Evolutionary conservation across 2,329 filamentous ascomycete genomes (phyloP), one percentile per base, ranked within the genome.

Genomic region (Sphaerulina vaccinii): DNA sequence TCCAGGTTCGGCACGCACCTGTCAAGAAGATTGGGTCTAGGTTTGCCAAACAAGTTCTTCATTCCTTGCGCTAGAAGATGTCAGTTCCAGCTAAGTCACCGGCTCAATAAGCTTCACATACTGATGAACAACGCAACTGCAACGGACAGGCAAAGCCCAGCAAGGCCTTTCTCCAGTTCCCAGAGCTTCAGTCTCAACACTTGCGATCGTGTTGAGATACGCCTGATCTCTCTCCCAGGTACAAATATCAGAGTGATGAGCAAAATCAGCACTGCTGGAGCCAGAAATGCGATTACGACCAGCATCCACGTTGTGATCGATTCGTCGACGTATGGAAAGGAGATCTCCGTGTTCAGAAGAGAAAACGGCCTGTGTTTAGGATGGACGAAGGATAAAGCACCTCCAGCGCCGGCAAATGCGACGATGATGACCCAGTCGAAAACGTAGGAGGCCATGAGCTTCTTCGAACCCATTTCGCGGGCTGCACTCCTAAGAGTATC

Each of bases 101-200:
- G 6, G 24, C 24, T 5, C 24, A 27, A 27, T 27, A 27, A 27
- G 13, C 3, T 2, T 29, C 27, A 29, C 27, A 29, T 29, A 29
- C 27, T 92, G 62, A 95, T 83, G 70, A 93, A 83, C 75, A 87
- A 95, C 3, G 87, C 80, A 2, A 82, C 77, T 2, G 85, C 83
- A 8, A 90, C 75, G 2, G 87, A 83, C 15, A 96, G 75, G 1
- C 78, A 88, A 2, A 96, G 78, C 0, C 91, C 91, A 63, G 96
- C 82, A 83, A 86, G 89, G 52, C 88, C 90, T 2, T 83, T 69
- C 67, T 96, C 90, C 68, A 88, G 84, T 70, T 96, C 91, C 90
- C 92, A 96, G 1, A 96, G 69, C 72, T 93, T 96, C 59, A 88
- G 81, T 66, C 81, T 82, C 84, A 88, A 90, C 38, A 91, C 76